Conservation (phyloP, 306 rosid species). For the Fragaria nilgerrensis region DNA sequence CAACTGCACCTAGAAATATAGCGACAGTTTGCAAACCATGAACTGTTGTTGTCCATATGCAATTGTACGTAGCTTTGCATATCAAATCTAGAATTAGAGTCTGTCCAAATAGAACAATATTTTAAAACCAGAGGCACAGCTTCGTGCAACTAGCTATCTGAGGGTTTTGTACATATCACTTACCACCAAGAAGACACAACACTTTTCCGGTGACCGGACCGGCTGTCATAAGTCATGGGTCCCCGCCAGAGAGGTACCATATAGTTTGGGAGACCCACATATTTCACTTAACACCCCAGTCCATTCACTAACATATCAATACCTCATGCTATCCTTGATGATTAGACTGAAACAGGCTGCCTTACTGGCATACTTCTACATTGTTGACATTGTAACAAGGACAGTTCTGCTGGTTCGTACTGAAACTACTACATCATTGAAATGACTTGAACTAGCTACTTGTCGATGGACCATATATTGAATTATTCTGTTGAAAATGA, state of each 20-base stretch:
- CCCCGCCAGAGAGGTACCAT: not conserved
- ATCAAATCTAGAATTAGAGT: not conserved
- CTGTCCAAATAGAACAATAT: not conserved
- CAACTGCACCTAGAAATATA: not conserved
- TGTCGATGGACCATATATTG: not conserved
- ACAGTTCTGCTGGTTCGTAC: slow-evolving; percentile 7
- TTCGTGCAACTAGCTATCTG: not conserved
- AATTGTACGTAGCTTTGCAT: not conserved
- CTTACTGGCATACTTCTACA: not conserved
- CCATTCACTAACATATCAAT: not conserved
- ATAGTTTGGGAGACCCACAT: too few relatives aligned
- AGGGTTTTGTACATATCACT: not conserved
- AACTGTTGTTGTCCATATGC: not conserved
- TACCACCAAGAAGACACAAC: not conserved
- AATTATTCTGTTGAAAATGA: slow-evolving; percentile 15
- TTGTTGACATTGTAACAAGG: not conserved
- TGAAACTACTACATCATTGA: slow-evolving; percentile 2
- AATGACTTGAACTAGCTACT: not conserved
- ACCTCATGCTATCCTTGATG: not conserved
- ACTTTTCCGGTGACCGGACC: not conserved
- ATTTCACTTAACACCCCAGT: not conserved
- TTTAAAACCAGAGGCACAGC: slow-evolving; percentile 8
- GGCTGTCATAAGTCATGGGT: not conserved
- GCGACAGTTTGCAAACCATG: not conserved
- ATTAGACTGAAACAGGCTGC: not conserved